Evolutionary conservation across 257 asterid genomes (phyloP).

Genomic region (Cruciata laevipes): DNA sequence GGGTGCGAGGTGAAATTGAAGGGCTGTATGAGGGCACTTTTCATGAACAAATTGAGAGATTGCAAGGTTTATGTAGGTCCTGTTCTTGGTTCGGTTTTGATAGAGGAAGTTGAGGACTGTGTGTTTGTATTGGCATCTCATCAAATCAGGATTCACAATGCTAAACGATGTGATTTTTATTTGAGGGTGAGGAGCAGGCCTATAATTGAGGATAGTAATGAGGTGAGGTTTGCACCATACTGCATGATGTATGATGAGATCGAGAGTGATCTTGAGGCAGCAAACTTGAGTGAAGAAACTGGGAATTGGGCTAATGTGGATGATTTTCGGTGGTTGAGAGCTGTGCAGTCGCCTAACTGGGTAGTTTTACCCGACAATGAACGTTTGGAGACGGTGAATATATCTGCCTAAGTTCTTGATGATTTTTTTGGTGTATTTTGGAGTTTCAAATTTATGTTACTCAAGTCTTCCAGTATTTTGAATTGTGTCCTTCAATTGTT

Average conservation of each 20-base stretch:
- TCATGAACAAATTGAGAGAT: slow-evolving; percentile 47
- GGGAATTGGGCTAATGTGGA: not conserved
- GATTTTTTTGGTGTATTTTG: not conserved
- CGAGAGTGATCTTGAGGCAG: slow-evolving; percentile 54
- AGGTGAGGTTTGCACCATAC: not conserved
- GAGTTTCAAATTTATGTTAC: no score
- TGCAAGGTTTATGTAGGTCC: slow-evolving; percentile 18
- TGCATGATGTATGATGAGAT: slow-evolving; percentile 19
- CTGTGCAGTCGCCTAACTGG: slow-evolving; percentile 51
- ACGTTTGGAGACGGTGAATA: slow-evolving; percentile 29
- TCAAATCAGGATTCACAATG: not conserved
- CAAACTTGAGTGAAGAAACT: slow-evolving; percentile 11
- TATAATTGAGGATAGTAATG: not conserved
- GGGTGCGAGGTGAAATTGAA: slow-evolving; percentile 61
- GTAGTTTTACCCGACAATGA: slow-evolving; percentile 57
- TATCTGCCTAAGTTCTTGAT: slow-evolving; percentile 16
- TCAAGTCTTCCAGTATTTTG: no score
- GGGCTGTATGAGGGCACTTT: slow-evolving; percentile 74
- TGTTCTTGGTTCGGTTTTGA: not conserved
- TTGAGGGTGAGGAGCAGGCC: not conserved
- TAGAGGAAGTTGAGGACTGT: not conserved
- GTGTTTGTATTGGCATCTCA: not conserved
- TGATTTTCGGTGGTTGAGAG: slow-evolving; percentile 26
- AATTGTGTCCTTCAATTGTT: no score
- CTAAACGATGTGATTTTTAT: not conserved